Percentiles rank a stretch among this genome's conserved stretches.
phyloP scores from a whole-genome alignment of 2,329 filamentous ascomycete genomes.

The Hirsutella thompsonii region DNA sequence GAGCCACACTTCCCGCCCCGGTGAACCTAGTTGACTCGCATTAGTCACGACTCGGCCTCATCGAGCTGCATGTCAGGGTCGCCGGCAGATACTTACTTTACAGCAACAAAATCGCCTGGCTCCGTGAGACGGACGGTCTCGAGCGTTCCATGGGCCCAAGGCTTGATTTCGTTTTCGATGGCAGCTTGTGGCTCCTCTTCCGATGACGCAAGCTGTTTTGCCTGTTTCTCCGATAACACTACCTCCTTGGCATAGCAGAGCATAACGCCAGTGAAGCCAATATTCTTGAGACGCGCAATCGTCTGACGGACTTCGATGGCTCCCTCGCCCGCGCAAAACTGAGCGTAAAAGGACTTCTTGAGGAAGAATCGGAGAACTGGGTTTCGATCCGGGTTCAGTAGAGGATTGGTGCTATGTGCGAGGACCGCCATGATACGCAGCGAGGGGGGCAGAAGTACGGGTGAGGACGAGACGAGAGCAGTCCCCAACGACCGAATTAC shows the following conservation, averaged over 20 bases:
- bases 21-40: slow-evolving; percentile 44
- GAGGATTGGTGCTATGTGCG: slow-evolving; percentile 51
- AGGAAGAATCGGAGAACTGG: slow-evolving; percentile 55
- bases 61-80: too few species aligned
- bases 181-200: slow-evolving; percentile 34
- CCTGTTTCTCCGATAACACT: slow-evolving; percentile 48
- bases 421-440: slow-evolving; percentile 55
- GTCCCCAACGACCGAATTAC: slow-evolving; percentile 59
- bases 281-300: slow-evolving; percentile 50
- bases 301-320: slow-evolving; percentile 53
- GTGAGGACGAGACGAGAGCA: slow-evolving; percentile 58
- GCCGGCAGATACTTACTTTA: slow-evolving; percentile 33
- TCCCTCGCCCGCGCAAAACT: slow-evolving; percentile 81
- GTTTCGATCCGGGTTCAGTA: slow-evolving; percentile 67
- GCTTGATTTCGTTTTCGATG: slow-evolving; percentile 46
- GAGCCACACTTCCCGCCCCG: slow-evolving; percentile 63
- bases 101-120: slow-evolving; percentile 48
- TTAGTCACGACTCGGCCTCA: background rate
- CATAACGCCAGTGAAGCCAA: slow-evolving; percentile 76
- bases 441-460: slow-evolving; percentile 54
- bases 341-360: slow-evolving; percentile 76
- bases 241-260: slow-evolving; percentile 76
- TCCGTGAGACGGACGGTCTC: slow-evolving; percentile 59
- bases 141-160: slow-evolving; percentile 64
- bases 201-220: slow-evolving; percentile 26